These are phyloP conservation scores for Zelonia costaricensis DNA, from an alignment of 208 protist species.

Conservation along the genomic window DNA sequence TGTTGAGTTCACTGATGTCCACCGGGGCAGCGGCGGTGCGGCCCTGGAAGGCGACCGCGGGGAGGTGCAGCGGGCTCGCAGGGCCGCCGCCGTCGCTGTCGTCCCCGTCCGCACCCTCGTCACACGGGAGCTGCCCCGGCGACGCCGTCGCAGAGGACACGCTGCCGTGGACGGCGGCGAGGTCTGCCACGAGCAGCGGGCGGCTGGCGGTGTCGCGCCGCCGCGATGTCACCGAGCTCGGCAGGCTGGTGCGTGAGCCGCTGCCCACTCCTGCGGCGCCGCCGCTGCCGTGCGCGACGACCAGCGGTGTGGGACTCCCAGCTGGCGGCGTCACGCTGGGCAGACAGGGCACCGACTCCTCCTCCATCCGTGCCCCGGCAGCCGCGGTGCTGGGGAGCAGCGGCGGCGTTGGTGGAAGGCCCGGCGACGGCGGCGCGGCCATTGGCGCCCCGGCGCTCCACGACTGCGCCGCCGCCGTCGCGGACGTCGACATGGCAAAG, in stretches of 20 bases:
- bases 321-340: too few relatives aligned
- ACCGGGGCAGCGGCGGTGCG: slow-evolving; percentile 12
- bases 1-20: slow-evolving; percentile 15
- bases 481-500: slow-evolving; percentile 1
- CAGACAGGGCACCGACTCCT: too few relatives aligned
- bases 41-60: slow-evolving; percentile 21
- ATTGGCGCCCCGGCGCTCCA: not conserved
- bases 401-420: too few relatives aligned
- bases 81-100: not conserved
- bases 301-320: too few relatives aligned
- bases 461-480: not conserved
- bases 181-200: not conserved
- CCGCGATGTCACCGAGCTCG: not conserved
- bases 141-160: not conserved
- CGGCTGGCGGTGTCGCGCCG: not conserved
- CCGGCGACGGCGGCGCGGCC: not conserved
- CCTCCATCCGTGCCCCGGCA: too few relatives aligned
- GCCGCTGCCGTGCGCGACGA: too few relatives aligned
- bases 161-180: not conserved
- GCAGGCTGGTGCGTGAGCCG: too few relatives aligned
- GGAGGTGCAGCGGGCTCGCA: slow-evolving; percentile 25
- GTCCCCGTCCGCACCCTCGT: too few relatives aligned
- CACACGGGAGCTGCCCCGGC: not conserved
- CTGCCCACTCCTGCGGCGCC: too few relatives aligned
- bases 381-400: too few relatives aligned